Conservation (phyloP, 441 rosid species). For the Hura crepitans region DNA sequence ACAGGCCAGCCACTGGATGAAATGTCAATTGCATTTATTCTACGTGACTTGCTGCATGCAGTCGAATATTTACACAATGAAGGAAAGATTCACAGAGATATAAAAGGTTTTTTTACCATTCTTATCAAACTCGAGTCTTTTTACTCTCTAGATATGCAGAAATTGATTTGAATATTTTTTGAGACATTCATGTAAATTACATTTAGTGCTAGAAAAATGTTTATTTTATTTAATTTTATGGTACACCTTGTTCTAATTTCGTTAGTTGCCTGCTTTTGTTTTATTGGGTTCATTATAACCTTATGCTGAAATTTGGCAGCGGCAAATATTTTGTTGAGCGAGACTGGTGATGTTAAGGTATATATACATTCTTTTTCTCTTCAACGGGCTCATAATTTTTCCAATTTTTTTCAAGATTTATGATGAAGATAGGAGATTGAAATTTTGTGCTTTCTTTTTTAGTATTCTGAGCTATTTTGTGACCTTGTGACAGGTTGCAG, state of each 20-base stretch:
- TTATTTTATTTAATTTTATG: background rate
- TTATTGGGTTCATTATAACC: constrained; percentile 29
- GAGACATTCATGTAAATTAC: background rate
- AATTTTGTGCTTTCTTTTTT: constrained; percentile 16
- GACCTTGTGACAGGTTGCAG: constrained; percentile 77
- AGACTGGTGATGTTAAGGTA: constrained; percentile 99
- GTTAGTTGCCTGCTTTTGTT: constrained; percentile 11
- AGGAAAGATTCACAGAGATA: constrained; percentile 98
- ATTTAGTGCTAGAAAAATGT: background rate
- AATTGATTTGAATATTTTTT: constrained; percentile 13
- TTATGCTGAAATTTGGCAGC: constrained; percentile 53
- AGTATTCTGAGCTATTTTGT: constrained; percentile 24
- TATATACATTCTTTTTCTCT: constrained; percentile 16
- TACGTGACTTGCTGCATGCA: constrained; percentile 94
- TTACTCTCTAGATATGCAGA: background rate
- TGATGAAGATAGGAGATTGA: background rate
- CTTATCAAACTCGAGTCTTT: background rate
- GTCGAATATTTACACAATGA: constrained; percentile 90
- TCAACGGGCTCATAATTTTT: constrained; percentile 10
- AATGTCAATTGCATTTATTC: constrained; percentile 82
- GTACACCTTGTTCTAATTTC: background rate
- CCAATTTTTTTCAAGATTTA: constrained; percentile 14
- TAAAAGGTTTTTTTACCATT: constrained; percentile 57
- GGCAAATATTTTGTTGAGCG: constrained; percentile 88
- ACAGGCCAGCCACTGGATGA: constrained; percentile 92